Evolutionary conservation across 1,139 yeast species (phyloP), one percentile per base, ranked within the genome.

Genomic region (Meyerozyma carpophila): DNA sequence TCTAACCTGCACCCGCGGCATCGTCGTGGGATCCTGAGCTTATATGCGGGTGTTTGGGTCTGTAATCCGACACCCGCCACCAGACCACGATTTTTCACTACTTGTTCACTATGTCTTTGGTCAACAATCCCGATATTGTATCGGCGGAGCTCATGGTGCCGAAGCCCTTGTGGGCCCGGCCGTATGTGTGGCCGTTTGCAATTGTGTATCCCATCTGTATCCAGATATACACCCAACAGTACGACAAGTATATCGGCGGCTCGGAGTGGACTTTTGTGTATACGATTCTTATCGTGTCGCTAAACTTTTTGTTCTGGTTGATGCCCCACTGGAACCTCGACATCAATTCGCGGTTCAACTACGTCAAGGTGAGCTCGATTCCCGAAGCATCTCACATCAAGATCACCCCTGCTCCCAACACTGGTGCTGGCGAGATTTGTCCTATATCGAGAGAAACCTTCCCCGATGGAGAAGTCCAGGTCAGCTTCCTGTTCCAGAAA

Each of bases 281-380:
- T 56, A 69, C 89, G 39, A 85, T 95, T 46, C 65, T 89, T 8
- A 74, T 91, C 44, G 64, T 84, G 28, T 81, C 96, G 7, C 49
- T 85, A 45, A 94, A 93, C 60, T 69, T 83, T 47, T 70, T 93
- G 61, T 68, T 93, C 46, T 79, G 93, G 84, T 77, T 93, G 62
- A 80, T 90, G 81, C 97, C 98, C n/a, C 86, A 86, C 59, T 93
- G 99, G 99, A 89, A 84, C 59, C 78, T 90, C 46, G 75, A 79
- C 44, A 68, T 93, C 48, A 78, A 81, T 50, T 77, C 88, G 32
- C 63, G 63, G n/a, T 90, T 93, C 68, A 86, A 89, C 58, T 88
- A 85, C 57, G 51, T 62, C 31, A 54, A 59, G 40, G 84, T 82
- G n/a, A 52, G 65, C 24, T 57, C 70, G 43, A 68, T 89, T 41